A percentile compares a stretch with the other conserved stretches of the same genome.
phyloP scores from a whole-genome alignment of 495 filamentous ascomycete species.

The Penicillium arizonense region DNA sequence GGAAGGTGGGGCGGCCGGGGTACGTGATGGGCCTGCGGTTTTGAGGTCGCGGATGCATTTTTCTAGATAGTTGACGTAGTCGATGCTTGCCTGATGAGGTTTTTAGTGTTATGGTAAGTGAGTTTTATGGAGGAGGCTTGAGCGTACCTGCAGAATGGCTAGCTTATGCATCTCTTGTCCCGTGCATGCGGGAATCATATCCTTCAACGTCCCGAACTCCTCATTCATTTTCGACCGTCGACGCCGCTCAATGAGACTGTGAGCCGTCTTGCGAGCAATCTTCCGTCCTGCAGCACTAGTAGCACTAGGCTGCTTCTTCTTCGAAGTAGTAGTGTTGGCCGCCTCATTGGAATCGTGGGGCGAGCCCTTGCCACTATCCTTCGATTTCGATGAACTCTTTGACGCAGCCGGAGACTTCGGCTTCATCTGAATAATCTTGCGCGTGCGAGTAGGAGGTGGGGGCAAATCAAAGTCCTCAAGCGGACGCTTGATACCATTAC shows the following conservation, averaged over 20 bases:
- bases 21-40: constrained; percentile 40
- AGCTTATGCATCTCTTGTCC: constrained; percentile 98
- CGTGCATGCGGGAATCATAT: constrained; percentile 89
- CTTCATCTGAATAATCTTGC: constrained; percentile 99
- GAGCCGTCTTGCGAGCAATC: constrained; percentile 93
- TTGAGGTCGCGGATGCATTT: constrained; percentile 84
- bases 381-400: constrained; percentile 26
- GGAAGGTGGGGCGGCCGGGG: constrained; percentile 22
- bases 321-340: constrained; percentile 39
- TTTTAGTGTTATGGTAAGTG: neutral
- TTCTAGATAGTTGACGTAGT: constrained; percentile 93
- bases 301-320: constrained; percentile 66
- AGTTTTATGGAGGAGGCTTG: neutral
- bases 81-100: constrained; percentile 75
- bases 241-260: constrained; percentile 89
- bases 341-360: constrained; percentile 20
- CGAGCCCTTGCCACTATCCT: constrained; percentile 27
- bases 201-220: constrained; percentile 90
- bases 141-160: constrained; percentile 83
- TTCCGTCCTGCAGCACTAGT: constrained; percentile 83
- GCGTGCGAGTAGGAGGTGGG: constrained; percentile 84
- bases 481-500: constrained; percentile 47
- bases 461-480: constrained; percentile 71
- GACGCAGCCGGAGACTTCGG: constrained; percentile 34
- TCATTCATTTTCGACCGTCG: constrained; percentile 98